These are phyloP conservation scores for Barnettozyma populi DNA, from an alignment of 805 yeast genomes.

Conservation along the genomic window DNA sequence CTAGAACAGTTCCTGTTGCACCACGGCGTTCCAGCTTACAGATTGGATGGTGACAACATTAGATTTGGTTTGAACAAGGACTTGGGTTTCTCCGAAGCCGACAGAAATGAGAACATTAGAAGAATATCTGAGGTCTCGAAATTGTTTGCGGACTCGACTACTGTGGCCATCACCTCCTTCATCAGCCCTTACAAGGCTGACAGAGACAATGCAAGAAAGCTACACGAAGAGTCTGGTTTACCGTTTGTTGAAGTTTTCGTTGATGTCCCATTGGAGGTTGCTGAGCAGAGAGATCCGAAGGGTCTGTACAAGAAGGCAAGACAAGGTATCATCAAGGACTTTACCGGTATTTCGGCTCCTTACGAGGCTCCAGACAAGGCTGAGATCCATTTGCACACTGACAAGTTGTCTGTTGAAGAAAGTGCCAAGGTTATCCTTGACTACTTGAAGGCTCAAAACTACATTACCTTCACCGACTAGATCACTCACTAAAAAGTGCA, in stretches of 20 bases:
- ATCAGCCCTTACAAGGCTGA: constrained; percentile 88
- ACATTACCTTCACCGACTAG: constrained; percentile 14
- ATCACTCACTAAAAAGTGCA: not conserved
- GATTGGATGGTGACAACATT: constrained; percentile 92
- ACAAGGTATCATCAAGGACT: constrained; percentile 88
- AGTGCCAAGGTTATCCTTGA: constrained; percentile 68
- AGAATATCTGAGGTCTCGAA: constrained; percentile 93
- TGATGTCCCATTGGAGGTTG: constrained; percentile 90
- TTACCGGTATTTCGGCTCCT: constrained; percentile 94
- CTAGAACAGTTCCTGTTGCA: constrained; percentile 76
- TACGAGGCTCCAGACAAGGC: constrained; percentile 88
- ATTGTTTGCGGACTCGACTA: constrained; percentile 88
- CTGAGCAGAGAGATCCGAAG: constrained; percentile 96
- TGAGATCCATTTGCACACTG: constrained; percentile 76
- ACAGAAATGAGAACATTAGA: constrained; percentile 91
- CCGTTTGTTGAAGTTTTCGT: constrained; percentile 89
- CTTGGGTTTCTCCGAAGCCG: constrained; percentile 85
- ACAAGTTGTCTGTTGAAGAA: constrained; percentile 68
- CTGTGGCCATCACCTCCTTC: constrained; percentile 83
- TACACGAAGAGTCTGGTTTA: constrained; percentile 68
- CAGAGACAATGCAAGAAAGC: constrained; percentile 77
- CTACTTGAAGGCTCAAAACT: constrained; percentile 52
- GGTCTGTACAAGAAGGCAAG: constrained; percentile 96
- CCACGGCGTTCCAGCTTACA: constrained; percentile 67
- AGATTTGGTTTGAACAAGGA: constrained; percentile 95